Evolutionary conservation across 441 rosid genomes (phyloP).

Genomic region (Populus hybrid): DNA sequence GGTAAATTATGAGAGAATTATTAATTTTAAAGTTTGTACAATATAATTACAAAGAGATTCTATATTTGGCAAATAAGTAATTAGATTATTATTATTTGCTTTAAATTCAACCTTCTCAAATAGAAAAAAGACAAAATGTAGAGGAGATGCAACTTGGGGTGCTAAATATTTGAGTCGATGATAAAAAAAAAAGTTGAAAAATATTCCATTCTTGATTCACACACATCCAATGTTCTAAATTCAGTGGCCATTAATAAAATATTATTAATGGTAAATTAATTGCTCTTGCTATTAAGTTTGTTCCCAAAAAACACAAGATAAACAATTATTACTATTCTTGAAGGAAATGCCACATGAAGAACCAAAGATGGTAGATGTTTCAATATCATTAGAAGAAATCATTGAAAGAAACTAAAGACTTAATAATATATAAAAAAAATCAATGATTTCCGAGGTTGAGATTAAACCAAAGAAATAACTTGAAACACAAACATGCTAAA

Average conservation of each 20-base stretch:
- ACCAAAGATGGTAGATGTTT: background rate
- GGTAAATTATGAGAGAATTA: background rate
- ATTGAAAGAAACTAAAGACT: background rate
- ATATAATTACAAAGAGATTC: no score
- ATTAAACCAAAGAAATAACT: no score
- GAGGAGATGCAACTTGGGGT: background rate
- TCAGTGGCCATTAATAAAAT: background rate
- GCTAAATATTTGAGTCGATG: background rate
- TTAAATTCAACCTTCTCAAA: no score
- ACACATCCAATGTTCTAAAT: background rate
- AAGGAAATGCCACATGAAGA: background rate
- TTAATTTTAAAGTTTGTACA: no score
- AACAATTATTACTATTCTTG: background rate
- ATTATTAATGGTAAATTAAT: background rate
- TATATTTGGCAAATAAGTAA: no score
- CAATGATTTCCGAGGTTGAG: no score
- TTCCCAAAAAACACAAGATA: background rate
- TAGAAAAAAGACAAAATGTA: no score
- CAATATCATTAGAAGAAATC: background rate
- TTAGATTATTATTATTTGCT: no score
- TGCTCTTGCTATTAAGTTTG: background rate
- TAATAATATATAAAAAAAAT: background rate
- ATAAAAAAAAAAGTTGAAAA: background rate
- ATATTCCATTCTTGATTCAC: background rate
- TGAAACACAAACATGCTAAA: no score